phyloP scores from a whole-genome alignment of 164 flowering plant species.

The Magnolia officinalis region DNA sequence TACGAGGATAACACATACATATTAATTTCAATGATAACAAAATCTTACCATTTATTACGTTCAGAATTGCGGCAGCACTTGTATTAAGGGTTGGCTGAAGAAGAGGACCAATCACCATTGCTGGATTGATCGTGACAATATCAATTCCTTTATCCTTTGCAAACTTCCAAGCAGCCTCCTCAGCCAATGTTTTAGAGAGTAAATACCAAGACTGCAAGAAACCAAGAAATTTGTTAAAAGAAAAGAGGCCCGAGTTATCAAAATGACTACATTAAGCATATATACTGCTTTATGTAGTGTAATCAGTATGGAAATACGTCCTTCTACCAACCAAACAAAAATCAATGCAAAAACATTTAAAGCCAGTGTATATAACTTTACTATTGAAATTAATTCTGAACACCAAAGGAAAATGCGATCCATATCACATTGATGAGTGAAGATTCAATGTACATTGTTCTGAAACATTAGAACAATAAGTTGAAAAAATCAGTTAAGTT shows the following conservation, averaged over 20 bases:
- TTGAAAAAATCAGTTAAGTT: not conserved
- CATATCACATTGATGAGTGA: not conserved
- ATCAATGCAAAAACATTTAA: not conserved
- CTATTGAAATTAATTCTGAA: too few species aligned
- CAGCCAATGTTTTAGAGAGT: constrained; percentile 54
- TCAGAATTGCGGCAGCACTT: constrained; percentile 31
- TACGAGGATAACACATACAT: too few species aligned
- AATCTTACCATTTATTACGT: constrained; percentile 37
- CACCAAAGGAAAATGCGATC: not conserved
- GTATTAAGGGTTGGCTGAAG: constrained; percentile 50
- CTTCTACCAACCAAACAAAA: not conserved
- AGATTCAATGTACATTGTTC: not conserved
- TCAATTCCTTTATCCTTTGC: constrained; percentile 45
- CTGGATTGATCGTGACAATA: constrained; percentile 44
- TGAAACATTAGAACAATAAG: not conserved
- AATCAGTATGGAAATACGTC: not conserved
- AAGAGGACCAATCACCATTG: constrained; percentile 50
- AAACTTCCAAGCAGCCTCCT: constrained; percentile 55
- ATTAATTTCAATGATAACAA: too few species aligned
- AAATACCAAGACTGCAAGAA: constrained; percentile 44
- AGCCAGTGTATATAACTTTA: too few species aligned
- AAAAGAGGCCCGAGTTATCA: not conserved
- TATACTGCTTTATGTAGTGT: not conserved
- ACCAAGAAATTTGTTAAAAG: not conserved
- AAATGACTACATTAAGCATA: not conserved